Conservation (phyloP, 1,139 yeast genomes). For the Sugiyamaella xylanicola region DNA sequence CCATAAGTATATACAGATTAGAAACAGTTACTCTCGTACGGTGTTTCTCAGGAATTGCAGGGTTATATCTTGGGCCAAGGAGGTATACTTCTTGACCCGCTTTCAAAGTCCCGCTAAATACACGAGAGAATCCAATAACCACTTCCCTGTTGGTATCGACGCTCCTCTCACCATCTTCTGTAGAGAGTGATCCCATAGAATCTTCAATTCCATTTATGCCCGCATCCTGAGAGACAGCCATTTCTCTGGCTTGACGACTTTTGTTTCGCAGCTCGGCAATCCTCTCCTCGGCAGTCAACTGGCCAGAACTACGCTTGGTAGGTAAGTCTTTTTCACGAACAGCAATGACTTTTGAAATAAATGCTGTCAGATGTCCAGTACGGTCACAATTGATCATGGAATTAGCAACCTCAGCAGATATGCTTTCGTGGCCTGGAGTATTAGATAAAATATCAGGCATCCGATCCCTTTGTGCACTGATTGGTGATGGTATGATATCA, state of each 20-base stretch:
- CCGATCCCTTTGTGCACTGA: slow-evolving; percentile 69
- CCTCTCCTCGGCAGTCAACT: slow-evolving; percentile 25
- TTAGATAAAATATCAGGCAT: slow-evolving; percentile 65
- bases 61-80: slow-evolving; percentile 86
- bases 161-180: slow-evolving; percentile 39
- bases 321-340: slow-evolving; percentile 83
- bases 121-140: slow-evolving; percentile 82
- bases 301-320: slow-evolving; percentile 32
- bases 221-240: slow-evolving; percentile 41
- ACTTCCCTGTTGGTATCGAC: slow-evolving; percentile 38
- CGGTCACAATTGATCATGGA: slow-evolving; percentile 69
- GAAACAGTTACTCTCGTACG: slow-evolving; percentile 57
- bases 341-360: slow-evolving; percentile 86
- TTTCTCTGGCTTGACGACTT: slow-evolving; percentile 66
- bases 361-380: slow-evolving; percentile 69
- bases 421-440: slow-evolving; percentile 54
- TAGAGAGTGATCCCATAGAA: slow-evolving; percentile 22
- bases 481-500: slow-evolving; percentile 83
- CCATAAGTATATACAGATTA: slow-evolving; percentile 84
- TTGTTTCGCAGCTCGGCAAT: slow-evolving; percentile 67
- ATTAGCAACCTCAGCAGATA: slow-evolving; percentile 53
- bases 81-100: slow-evolving; percentile 75
- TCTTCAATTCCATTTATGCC: slow-evolving; percentile 22
- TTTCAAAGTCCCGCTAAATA: slow-evolving; percentile 79
- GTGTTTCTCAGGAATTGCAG: slow-evolving; percentile 63